Base-by-base conservation (phyloP, 2,329 filamentous ascomycete species). In the Colletotrichum tropicale region DNA sequence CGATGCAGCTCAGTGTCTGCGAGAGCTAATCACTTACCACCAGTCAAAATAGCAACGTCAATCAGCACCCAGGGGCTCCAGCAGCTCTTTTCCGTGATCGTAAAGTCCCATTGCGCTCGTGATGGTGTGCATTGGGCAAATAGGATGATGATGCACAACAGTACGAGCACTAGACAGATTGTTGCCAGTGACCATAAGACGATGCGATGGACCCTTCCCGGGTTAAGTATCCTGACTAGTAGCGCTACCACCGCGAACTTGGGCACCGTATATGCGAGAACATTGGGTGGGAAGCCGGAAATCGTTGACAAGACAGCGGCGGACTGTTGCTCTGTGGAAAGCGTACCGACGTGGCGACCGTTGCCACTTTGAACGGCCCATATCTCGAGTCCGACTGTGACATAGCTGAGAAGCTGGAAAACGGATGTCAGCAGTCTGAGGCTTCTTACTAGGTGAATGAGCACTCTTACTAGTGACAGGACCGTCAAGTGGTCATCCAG, bases 201-300 rank as follows among this genome's bases (percentile, higher is more conserved):
- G 10, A 56, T 58, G 0, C 48, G 67, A 71, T 82, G 80, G 6
- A 18, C 6, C 12, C 70, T 72, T 26, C 72, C 74, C 10, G 81
- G 81, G 58, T 79, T 78, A 58, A 83, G 52, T 4, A 83, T 78
- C 18, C 80, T 77, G 7, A 71, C 77, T 1, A 83, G 77, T 2
- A 83, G 79, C 8, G 71, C 65, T 8, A 81, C 75, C 43, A 80
- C 80, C 18, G 81, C 82, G 6, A 83, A 73, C 64, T 83, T 83
- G 2, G 81, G 81, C 5, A 83, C 24, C 3, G 78, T 78, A 55
- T 82, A 80, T 7, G 81, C 78, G 24, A 81, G 48, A 48, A 83
- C 77, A 15, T 81, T 81, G 4, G 81, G 80, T 15, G 76, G 70
- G 71, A 81, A 82, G 30, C 77, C 80, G 5, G 79, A 75, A 56